Percentiles rank a stretch among this genome's conserved stretches.
Conservation (phyloP, 2,329 filamentous ascomycete species). For the Leptosphaerulina australis region DNA sequence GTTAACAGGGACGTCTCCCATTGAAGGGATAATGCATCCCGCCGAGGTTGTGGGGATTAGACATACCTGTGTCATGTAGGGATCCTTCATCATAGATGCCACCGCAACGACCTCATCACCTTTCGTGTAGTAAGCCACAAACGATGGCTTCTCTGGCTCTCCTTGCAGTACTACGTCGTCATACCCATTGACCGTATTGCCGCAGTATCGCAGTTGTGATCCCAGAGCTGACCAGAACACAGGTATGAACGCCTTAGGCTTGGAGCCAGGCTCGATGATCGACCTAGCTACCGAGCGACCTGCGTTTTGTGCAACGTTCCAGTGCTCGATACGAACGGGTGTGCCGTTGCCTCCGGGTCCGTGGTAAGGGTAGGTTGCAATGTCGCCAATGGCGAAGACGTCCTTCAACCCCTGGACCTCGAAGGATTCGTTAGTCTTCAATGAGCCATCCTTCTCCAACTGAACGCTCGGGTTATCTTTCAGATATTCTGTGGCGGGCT, state of each 20-base stretch:
- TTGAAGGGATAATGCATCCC: neutral
- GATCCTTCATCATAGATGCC: slow-evolving; percentile 88
- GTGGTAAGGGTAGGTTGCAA: slow-evolving; percentile 91
- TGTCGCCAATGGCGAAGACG: slow-evolving; percentile 93
- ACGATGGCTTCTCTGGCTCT: slow-evolving; percentile 72
- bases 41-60: neutral
- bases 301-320: slow-evolving; percentile 96
- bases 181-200: slow-evolving; percentile 80
- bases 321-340: slow-evolving; percentile 88
- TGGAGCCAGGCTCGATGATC: slow-evolving; percentile 70
- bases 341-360: slow-evolving; percentile 81
- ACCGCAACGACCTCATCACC: slow-evolving; percentile 88
- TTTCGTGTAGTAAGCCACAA: slow-evolving; percentile 86
- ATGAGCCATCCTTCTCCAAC: slow-evolving; percentile 83
- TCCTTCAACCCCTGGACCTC: slow-evolving; percentile 75
- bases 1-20: neutral
- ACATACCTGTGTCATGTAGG: slow-evolving; percentile 66
- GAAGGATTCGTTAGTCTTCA: slow-evolving; percentile 81
- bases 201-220: slow-evolving; percentile 89
- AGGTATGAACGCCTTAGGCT: slow-evolving; percentile 78
- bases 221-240: slow-evolving; percentile 97
- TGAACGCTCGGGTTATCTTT: slow-evolving; percentile 70
- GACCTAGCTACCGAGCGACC: slow-evolving; percentile 79
- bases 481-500: slow-evolving; percentile 83
- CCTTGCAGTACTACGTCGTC: slow-evolving; percentile 86